phyloP scores from a whole-genome alignment of 306 rosid species.

The Lathyrus oleraceus region DNA sequence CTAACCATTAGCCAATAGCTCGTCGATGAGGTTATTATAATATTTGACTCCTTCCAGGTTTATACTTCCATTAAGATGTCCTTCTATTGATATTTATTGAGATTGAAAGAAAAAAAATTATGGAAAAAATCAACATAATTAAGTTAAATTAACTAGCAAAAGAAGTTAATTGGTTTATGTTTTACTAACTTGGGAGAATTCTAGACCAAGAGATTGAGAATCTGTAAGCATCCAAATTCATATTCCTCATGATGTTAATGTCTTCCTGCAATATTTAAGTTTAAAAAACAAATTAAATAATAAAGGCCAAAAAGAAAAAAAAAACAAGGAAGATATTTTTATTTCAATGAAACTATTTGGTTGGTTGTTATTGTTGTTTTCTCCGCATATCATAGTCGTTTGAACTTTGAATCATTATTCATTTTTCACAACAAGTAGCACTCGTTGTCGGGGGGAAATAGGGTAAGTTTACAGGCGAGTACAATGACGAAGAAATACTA shows the following conservation, averaged over 20 bases:
- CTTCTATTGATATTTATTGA: constrained; percentile 36
- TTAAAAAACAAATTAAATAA: too few species aligned
- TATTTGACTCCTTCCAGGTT: constrained; percentile 54
- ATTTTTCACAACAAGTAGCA: too few species aligned
- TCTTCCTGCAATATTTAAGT: constrained; percentile 48
- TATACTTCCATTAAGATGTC: constrained; percentile 55
- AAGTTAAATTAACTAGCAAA: background rate
- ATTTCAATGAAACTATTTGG: too few species aligned
- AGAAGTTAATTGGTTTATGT: background rate
- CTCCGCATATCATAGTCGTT: too few species aligned
- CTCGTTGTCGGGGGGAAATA: too few species aligned
- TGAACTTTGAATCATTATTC: too few species aligned
- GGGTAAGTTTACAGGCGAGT: too few species aligned
- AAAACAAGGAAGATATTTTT: too few species aligned
- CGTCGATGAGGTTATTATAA: constrained; percentile 58
- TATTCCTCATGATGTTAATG: constrained; percentile 53
- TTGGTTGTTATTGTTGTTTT: too few species aligned
- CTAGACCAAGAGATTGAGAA: constrained; percentile 74
- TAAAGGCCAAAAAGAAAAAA: too few species aligned
- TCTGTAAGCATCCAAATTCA: constrained; percentile 63
- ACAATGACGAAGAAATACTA: too few species aligned
- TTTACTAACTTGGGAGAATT: constrained; percentile 60
- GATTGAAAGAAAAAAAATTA: background rate
- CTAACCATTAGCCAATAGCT: constrained; percentile 51
- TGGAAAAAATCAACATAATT: background rate